Evolutionary conservation across 495 filamentous ascomycete species (phyloP), one percentile per base, ranked within the genome.

Genomic region (Usnea hakonensis): DNA sequence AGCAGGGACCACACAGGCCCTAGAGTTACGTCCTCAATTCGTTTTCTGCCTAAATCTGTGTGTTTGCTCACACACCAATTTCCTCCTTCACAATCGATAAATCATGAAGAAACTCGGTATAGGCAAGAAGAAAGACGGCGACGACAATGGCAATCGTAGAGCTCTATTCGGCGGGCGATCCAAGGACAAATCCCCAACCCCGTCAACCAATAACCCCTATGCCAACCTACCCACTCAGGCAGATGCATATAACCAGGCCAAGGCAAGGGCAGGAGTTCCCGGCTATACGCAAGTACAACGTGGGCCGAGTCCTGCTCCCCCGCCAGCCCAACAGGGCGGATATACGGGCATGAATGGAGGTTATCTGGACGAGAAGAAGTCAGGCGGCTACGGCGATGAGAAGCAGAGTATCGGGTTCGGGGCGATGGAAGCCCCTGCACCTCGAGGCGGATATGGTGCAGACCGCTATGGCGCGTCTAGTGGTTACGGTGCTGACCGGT

Each of bases 391-490:
- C 67, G 88, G 87, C 10, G 74, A 72, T 23, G 83, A 83, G 70
- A 77, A 83, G 69, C 89, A 85, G 63, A 81, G 81, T 48, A 74
- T 79, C 2, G 85, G 85, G 43, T 89, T 89, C 67, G 88, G 87
- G 8, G 74, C 72, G 21, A 82, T 83, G 70, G 76, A 83, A 69
- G 90, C 85, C 65, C 80, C 82, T 48, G 75, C 70, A 57, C 82
- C 50, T 30, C 44, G 75, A 75, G 79, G 79, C 58, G 62, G 66
- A 38, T 60, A 88, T 64, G 77, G 82, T 3, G 80, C 83, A 44
- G 84, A 87, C 37, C 79, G 76, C 57, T 87, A 85, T 71, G 85
- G 84, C 40, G 80, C 81, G 46, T 74, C 83, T 32, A 79, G 80
- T 4, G 86, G 85, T 52, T 90, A 89, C 67, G 88, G 87, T 16